Base-by-base conservation (phyloP, 345 rosid species). In the Microcos paniculata region DNA sequence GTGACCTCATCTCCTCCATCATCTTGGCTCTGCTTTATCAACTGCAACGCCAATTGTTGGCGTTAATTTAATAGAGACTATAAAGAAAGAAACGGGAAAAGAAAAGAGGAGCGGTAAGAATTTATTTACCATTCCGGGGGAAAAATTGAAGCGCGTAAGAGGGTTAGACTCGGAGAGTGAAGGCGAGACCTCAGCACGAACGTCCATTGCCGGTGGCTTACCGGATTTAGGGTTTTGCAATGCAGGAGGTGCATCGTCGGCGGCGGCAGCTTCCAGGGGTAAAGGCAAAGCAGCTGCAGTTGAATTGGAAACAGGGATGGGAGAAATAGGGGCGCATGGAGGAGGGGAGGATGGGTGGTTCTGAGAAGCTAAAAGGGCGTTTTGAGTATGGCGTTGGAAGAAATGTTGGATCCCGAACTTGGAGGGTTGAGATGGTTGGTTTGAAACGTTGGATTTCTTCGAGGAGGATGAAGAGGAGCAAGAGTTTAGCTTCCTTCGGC, bases 1-100 rank as follows among this genome's bases (percentile, higher is more conserved):
- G 94, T 90, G 38, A 96, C 80, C 82, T 89, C 97, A 48, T 90
- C 98, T 28, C 83, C 90, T 31, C 89, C 91, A 75, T 96, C 99
- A 80, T 90, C 90, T 80, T 96, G 99, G 81, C 94, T 96, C 85
- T 89, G 99, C 88, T 87, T 88, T 78, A 96, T 88, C 90, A 93
- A 81, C 97, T 92, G 80, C 38, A 70, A 67, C 58, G 62, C 12
- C 72, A 76, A 79, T 11, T 52, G 67, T 46, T 18, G 23, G 62
- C 33, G 71, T 70, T 61, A 53, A 53, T 10, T 65, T 21, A 62
- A 48, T 49, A 12, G 62, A 11, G 21, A 64, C 8, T 23, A 67
- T 3, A 8, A 16, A 63, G 4, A 16, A 57, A 58, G 6, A 63
- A 28, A 7, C 42, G 19, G 21, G 26, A 31, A n/a, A 28, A 53